phyloP scores from a whole-genome alignment of 495 filamentous ascomycete species.

The Copromyces sp. region DNA sequence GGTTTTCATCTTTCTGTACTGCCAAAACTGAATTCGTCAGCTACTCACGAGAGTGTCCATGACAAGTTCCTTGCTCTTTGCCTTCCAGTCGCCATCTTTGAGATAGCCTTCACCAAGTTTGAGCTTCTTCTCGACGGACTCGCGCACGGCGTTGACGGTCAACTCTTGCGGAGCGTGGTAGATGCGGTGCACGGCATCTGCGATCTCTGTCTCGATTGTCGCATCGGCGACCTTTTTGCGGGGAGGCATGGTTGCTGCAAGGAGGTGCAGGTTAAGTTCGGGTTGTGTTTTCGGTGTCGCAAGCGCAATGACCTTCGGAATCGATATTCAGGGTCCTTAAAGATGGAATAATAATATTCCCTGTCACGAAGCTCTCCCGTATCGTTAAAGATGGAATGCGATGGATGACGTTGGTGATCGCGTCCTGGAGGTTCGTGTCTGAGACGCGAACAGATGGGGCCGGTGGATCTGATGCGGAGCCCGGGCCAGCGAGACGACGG shows the following conservation, averaged over 20 bases:
- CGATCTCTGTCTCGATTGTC: constrained; percentile 41
- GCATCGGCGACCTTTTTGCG: neutral
- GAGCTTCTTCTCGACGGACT: constrained; percentile 53
- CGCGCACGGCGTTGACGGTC: constrained; percentile 66
- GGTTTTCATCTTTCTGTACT: neutral
- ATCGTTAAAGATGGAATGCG: neutral
- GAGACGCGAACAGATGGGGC: neutral
- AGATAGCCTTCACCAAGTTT: constrained; percentile 61
- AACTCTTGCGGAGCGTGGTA: constrained; percentile 52
- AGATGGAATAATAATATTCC: no score
- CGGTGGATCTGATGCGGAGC: neutral
- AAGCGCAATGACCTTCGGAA: neutral
- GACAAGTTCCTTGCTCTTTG: constrained; percentile 67
- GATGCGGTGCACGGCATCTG: constrained; percentile 45
- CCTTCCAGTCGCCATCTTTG: constrained; percentile 62
- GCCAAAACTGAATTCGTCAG: neutral
- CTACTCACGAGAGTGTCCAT: constrained; percentile 56
- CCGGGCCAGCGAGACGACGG: neutral
- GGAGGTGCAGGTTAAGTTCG: neutral
- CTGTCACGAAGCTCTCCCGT: neutral
- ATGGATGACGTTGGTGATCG: neutral
- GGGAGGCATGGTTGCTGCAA: neutral
- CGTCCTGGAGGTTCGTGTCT: neutral
- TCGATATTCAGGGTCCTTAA: neutral
- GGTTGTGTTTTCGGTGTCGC: neutral